These are phyloP conservation scores for Zasmidium angulare DNA, from an alignment of 2,329 filamentous ascomycete genomes.

Conservation along the genomic window DNA sequence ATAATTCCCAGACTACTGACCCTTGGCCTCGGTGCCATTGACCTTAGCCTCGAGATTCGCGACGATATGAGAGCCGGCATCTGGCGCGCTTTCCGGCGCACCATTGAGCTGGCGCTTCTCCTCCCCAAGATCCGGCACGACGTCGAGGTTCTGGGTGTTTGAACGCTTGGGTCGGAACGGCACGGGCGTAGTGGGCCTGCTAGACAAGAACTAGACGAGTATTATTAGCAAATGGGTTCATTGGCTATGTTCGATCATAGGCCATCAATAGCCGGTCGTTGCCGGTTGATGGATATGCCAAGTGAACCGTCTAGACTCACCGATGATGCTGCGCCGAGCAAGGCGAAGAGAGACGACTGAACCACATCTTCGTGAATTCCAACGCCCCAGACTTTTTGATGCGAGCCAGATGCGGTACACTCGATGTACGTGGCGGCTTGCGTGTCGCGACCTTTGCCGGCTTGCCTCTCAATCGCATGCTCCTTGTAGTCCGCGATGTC, in stretches of 20 bases:
- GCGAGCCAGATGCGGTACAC: constrained; percentile 68
- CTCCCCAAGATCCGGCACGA: constrained; percentile 22
- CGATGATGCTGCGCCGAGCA: constrained; percentile 81
- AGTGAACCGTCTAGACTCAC: constrained; percentile 64
- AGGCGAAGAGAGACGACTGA: constrained; percentile 80
- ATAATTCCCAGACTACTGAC: neutral
- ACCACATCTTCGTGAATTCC: constrained; percentile 92
- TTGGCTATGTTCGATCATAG: neutral
- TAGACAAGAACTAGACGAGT: constrained; percentile 65
- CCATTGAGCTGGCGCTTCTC: constrained; percentile 32
- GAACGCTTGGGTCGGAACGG: constrained; percentile 60
- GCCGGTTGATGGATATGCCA: neutral
- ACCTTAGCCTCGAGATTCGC: constrained; percentile 33
- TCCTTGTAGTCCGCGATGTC: constrained; percentile 96
- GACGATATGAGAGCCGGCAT: constrained; percentile 31
- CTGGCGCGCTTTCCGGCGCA: constrained; percentile 31
- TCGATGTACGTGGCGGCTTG: constrained; percentile 97
- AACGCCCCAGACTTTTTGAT: constrained; percentile 81
- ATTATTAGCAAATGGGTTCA: neutral
- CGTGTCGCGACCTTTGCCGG: constrained; percentile 62
- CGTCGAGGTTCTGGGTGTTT: constrained; percentile 43
- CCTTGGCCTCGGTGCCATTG: constrained; percentile 10
- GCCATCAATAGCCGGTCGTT: constrained; percentile 4
- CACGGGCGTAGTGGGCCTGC: constrained; percentile 67
- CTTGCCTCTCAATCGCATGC: constrained; percentile 65